A percentile compares a stretch with the other conserved stretches of the same genome.
phyloP scores from a whole-genome alignment of 139 green algal species.

The Tetraselmis chui region DNA sequence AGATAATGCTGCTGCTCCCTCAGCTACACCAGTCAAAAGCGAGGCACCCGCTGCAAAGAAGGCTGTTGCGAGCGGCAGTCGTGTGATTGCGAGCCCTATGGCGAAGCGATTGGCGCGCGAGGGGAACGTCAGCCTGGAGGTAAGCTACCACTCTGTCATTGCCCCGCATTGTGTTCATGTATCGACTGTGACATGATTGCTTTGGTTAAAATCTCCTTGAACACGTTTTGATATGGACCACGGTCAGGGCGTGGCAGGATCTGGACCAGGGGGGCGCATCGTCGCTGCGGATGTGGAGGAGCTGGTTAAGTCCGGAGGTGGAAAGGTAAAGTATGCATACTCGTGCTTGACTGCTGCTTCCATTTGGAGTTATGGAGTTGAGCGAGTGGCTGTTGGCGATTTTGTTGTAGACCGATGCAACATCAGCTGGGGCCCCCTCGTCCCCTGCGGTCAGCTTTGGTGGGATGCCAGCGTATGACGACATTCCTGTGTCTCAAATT shows the following conservation, averaged over 20 bases:
- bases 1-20: constrained; percentile 6
- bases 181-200: too few species aligned
- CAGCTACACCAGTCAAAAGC: constrained; percentile 13
- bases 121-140: constrained; percentile 35
- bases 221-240: too few species aligned
- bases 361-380: too few species aligned
- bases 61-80: constrained; percentile 26
- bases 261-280: constrained; percentile 69
- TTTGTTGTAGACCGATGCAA: background rate
- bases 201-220: too few species aligned
- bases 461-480: constrained; percentile 32
- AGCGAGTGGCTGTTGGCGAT: too few species aligned
- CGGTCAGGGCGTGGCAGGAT: constrained; percentile 37
- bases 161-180: too few species aligned
- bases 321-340: too few species aligned
- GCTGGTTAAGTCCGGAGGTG: constrained; percentile 42
- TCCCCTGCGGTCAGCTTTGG: constrained; percentile 1
- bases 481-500: constrained; percentile 75
- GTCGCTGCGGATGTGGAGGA: constrained; percentile 67
- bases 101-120: constrained; percentile 69
- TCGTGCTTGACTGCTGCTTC: too few species aligned
- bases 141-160: background rate
- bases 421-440: background rate
- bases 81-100: constrained; percentile 66
- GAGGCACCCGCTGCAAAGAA: constrained; percentile 2